A percentile compares a stretch with the other conserved stretches of the same genome.
phyloP scores from a whole-genome alignment of 78 protist genomes.

The Cavenderia fasciculata region DNA sequence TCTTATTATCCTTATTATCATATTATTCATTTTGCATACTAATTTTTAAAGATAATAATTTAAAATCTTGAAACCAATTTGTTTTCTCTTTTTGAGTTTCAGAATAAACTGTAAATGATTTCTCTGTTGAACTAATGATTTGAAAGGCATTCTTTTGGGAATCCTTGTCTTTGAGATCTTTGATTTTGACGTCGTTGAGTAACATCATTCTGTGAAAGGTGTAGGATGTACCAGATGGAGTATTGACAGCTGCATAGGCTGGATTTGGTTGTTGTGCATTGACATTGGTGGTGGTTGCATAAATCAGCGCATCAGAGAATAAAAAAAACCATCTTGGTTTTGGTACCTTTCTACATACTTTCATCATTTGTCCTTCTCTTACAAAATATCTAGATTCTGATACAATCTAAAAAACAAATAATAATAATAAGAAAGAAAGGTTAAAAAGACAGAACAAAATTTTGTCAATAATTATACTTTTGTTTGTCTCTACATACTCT shows the following conservation, averaged over 20 bases:
- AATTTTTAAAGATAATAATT: too few relatives aligned
- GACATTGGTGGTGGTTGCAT: not conserved
- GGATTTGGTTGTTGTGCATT: not conserved
- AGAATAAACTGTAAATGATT: conserved; percentile 66
- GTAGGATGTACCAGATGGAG: too few relatives aligned
- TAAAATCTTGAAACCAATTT: conserved; percentile 71
- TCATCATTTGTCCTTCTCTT: conserved; percentile 72
- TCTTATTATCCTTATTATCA: too few relatives aligned
- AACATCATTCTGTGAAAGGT: conserved; percentile 46
- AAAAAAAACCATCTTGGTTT: conserved; percentile 69
- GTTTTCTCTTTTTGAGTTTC: conserved; percentile 59
- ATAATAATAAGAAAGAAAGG: too few relatives aligned
- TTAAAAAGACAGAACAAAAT: not conserved
- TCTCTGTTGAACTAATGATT: conserved; percentile 44
- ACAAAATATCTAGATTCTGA: conserved; percentile 61
- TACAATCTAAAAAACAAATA: not conserved
- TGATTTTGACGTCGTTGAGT: conserved; percentile 41
- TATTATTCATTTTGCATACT: too few relatives aligned
- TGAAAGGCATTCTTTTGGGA: conserved; percentile 79
- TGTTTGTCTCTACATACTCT: not conserved
- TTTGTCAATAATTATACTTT: not conserved
- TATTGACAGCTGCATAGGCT: not conserved
- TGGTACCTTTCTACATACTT: conserved; percentile 71
- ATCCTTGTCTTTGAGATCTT: conserved; percentile 53
- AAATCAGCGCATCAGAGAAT: conserved; percentile 67